Conservation (phyloP, 495 filamentous ascomycete species). For the Tuber calosporum region DNA sequence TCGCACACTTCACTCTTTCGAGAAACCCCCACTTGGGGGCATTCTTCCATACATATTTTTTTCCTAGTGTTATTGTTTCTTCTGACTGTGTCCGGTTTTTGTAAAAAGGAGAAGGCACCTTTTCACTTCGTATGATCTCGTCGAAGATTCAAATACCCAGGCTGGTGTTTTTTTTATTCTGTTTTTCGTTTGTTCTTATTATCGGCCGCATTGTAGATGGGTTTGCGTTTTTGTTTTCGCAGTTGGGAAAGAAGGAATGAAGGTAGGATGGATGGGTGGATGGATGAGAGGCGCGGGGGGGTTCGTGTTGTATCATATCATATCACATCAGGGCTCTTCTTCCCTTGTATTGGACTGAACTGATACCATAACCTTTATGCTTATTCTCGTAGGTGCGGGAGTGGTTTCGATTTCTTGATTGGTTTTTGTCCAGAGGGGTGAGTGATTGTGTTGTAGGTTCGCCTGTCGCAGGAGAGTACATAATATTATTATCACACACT, state of each 20-base stretch:
- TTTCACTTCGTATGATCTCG: neutral
- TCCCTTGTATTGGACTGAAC: neutral
- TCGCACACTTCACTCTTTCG: conserved; percentile 9
- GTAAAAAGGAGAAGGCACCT: neutral
- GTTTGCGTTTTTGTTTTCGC: neutral
- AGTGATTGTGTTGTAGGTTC: neutral
- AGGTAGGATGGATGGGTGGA: too few species aligned
- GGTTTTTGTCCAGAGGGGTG: neutral
- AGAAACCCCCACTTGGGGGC: neutral
- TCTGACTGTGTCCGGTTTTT: conserved; percentile 7
- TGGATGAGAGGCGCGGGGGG: too few species aligned
- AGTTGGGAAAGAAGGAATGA: neutral
- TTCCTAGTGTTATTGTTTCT: conserved; percentile 17
- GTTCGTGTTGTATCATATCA: neutral
- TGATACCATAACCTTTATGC: neutral
- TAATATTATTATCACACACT: neutral
- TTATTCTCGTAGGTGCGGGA: neutral
- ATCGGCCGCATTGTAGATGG: neutral
- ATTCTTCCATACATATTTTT: conserved; percentile 7
- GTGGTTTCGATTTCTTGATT: neutral
- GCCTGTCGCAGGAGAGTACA: neutral
- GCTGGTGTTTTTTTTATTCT: neutral
- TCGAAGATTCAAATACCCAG: neutral
- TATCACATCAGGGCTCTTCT: neutral
- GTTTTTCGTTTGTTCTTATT: neutral